Base-by-base conservation (phyloP, 2,329 filamentous ascomycete species). In the Dactylellina sp. region DNA sequence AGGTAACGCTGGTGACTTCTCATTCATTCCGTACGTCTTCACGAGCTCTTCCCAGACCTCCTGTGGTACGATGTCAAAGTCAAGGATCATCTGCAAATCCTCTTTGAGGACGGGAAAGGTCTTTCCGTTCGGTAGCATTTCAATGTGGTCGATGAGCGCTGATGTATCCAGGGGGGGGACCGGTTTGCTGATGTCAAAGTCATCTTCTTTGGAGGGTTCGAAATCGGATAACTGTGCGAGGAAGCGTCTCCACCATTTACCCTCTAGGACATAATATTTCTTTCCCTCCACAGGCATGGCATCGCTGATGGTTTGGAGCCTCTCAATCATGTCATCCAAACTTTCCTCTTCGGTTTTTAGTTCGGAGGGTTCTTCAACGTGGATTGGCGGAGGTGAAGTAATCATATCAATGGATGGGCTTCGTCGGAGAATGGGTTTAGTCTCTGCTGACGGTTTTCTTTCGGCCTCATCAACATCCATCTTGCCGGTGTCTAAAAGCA, bases 21-120 rank as follows among this genome's bases (percentile, higher is more conserved):
- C 83, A 66, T 87, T 88, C 64, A 94, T 79, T 11, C 92, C 92
- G 78, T 97, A 96, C 92, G 92, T 96, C 53, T 88, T 85, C 72
- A 91, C 82, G 20, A 98, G 86, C 75, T 93, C 82, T 59, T 92
- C 87, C 92, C 93, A 98, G 2, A 92, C 93, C 65, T 89, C 87
- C 75, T 88, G 84, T 0, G 93, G 90, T 52, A 98, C 87, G 28
- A 95, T 83, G 78, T 91, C 88, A 78, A 92, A 94, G 61, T 92
- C 87, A 35, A 91, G 88, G n/a, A 84, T 83, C 49, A 89, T 85
- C 49, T 61, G 60, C 20, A 62, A 39, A 11, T 52, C 50, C 12
- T 65, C 53, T n/a, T 55, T 61, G 20, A 72, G 60, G 25, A 72
- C 61, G 12, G 68, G 60, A 40, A 72, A 72, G 16, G 46, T 72